Base-by-base conservation (phyloP, 257 asterid genomes). In the Rauvolfia tetraphylla region DNA sequence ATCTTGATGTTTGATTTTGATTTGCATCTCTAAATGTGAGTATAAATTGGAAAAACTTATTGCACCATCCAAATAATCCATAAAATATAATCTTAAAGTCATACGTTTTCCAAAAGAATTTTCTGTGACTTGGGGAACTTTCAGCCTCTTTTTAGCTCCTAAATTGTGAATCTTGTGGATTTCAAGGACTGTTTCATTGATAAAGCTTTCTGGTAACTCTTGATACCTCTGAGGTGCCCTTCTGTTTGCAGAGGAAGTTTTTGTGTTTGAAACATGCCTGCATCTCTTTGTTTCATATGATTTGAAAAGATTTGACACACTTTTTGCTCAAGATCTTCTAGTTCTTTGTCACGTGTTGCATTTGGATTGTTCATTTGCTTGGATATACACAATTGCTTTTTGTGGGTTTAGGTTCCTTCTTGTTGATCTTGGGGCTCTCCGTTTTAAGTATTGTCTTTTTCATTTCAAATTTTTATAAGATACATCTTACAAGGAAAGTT, bases 401-500 rank as follows among this genome's bases (percentile, higher is more conserved):
- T 4, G 7, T 31, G 15, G 11, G 10, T 46, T 71, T 29, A 8
- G 62, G 38, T 31, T 42, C 18, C 29, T 29, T 51, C 12, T 3
- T 0, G 44, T 70, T 44, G 10, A 44, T 25, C 39, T 53, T 49
- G 33, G 1, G n/a, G 33, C 12, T n/a, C 23, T 44, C 53, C 31
- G 25, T 51, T 36, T 29, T 44, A 29, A 59, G 18, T 53, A 71
- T 53, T 38, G 57, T 33, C 3, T 23, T 53, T 31, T 42, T 23
- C 41, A 44, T 38, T 29, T 7, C 25, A 59, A n/a, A 20, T 48
- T 31, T 46, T 23, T 34, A 23, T 0, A 14, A 41, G 74, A 25
- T 56, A 57, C 74, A 53, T 68, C 71, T 73, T 41, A 41, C 44
- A 8, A 23, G 80, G 49, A 78, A 31, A 76, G 57, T 49, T 70